These are phyloP conservation scores for Brassica cretica DNA, from an alignment of 345 rosid genomes.

Conservation along the genomic window DNA sequence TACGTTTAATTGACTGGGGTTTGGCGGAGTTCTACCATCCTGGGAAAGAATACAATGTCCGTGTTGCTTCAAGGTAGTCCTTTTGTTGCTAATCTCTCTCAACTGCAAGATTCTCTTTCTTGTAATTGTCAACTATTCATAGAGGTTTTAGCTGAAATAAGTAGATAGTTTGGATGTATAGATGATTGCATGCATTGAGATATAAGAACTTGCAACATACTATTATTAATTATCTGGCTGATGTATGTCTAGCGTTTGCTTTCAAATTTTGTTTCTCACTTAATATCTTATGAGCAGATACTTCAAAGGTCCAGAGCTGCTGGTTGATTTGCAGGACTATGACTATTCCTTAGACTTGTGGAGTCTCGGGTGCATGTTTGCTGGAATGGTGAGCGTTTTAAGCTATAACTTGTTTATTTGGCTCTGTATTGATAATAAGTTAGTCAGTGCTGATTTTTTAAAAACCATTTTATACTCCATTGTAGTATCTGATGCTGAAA, in stretches of 20 bases:
- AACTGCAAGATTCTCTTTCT: not conserved
- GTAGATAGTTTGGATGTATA: not conserved
- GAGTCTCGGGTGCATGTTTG: conserved; percentile 99
- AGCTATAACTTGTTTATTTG: not conserved
- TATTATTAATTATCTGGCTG: not conserved
- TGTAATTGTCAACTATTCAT: not conserved
- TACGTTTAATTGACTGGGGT: conserved; percentile 98
- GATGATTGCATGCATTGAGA: conserved; percentile 3
- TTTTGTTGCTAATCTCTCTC: conserved; percentile 9
- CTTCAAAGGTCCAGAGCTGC: conserved; percentile 97
- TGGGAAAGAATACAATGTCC: conserved; percentile 93
- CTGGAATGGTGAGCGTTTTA: conserved; percentile 77
- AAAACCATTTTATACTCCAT: not conserved
- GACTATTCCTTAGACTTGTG: conserved; percentile 96
- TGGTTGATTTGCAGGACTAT: conserved; percentile 96
- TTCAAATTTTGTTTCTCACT: not conserved
- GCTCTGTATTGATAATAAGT: not conserved
- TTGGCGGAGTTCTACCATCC: conserved; percentile 98
- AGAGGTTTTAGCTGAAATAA: not conserved
- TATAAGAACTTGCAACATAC: not conserved
- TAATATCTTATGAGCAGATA: conserved; percentile 62
- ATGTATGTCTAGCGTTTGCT: not conserved
- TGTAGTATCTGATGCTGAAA: conserved; percentile 36
- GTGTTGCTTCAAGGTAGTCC: conserved; percentile 91
- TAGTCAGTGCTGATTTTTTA: not conserved